These are phyloP conservation scores for Leccinum disarticulatum DNA, from an alignment of 768 basidiomycete genomes.

Conservation along the genomic window DNA sequence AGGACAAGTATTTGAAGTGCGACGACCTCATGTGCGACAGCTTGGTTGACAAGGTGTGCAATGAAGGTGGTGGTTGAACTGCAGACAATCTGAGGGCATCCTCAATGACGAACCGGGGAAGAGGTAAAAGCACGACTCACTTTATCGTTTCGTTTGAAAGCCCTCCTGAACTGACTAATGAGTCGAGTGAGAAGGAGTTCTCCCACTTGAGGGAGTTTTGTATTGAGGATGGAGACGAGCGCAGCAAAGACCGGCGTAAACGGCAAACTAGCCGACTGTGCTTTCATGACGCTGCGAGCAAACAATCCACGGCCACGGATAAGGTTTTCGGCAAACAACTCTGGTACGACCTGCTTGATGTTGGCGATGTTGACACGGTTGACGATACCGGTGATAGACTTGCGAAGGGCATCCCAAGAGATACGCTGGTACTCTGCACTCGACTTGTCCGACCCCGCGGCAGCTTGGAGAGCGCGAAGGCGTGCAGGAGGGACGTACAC, in stretches of 20 bases:
- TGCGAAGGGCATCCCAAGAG: constrained; percentile 97
- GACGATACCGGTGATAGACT: constrained; percentile 98
- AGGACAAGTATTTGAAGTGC: constrained; percentile 94
- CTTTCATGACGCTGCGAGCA: constrained; percentile 94
- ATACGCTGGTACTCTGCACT: constrained; percentile 91
- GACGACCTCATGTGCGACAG: constrained; percentile 90
- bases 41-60: constrained; percentile 91
- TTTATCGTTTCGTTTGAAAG: constrained; percentile 98
- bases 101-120: neutral
- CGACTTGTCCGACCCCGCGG: constrained; percentile 78
- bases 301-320: constrained; percentile 92
- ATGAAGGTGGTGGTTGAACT: constrained; percentile 91
- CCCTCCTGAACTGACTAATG: constrained; percentile 91
- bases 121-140: constrained; percentile 42
- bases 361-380: constrained; percentile 97
- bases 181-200: constrained; percentile 87
- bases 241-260: constrained; percentile 98
- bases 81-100: constrained; percentile 72
- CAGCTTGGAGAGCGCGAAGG: constrained; percentile 83
- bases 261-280: constrained; percentile 93
- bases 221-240: constrained; percentile 92
- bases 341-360: constrained; percentile 91
- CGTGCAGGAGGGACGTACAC: constrained; percentile 97
- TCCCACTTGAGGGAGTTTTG: constrained; percentile 94
- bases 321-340: constrained; percentile 91